Percentiles rank a stretch among this genome's conserved stretches.
phyloP scores from a whole-genome alignment of 352 stramenopile species.

The Aphanomyces euteiches region DNA sequence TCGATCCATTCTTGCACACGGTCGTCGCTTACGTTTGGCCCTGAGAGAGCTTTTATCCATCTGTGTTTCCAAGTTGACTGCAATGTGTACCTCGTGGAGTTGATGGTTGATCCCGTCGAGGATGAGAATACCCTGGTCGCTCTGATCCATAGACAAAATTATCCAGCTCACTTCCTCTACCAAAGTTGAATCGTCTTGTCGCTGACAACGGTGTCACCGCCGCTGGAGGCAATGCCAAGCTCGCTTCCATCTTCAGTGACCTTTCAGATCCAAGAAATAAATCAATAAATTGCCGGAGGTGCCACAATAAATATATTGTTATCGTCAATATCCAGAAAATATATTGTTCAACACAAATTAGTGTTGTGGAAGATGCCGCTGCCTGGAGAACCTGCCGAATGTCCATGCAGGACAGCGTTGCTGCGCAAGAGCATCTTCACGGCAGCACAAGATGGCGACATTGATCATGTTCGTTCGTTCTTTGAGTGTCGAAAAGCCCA shows the following conservation, averaged over 20 bases:
- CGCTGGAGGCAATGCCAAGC: background rate
- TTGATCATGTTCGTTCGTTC: conserved; percentile 23
- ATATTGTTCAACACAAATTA: too few species aligned
- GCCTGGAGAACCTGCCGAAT: background rate
- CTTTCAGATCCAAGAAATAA: conserved; percentile 7
- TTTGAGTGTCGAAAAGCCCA: conserved; percentile 29
- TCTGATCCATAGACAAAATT: conserved; percentile 17
- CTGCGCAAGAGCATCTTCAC: conserved; percentile 32
- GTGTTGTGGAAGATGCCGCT: too few species aligned
- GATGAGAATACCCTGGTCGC: conserved; percentile 20
- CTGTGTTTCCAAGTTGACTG: background rate
- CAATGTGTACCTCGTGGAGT: conserved; percentile 19
- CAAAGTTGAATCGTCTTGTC: conserved; percentile 24
- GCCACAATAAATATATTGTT: too few species aligned
- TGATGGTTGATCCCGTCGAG: conserved; percentile 19
- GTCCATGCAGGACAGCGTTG: conserved; percentile 23
- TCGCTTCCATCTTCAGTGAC: background rate
- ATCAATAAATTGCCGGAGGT: too few species aligned
- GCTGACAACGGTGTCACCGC: background rate
- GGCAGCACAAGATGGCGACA: conserved; percentile 25
- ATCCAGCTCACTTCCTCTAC: background rate
- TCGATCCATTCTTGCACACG: conserved; percentile 21
- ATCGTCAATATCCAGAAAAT: too few species aligned
- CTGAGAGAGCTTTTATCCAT: conserved; percentile 4
- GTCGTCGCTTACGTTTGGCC: conserved; percentile 17